Evolutionary conservation across 2,329 filamentous ascomycete species (phyloP).

Genomic region (Pseudogymnoascus sp.): DNA sequence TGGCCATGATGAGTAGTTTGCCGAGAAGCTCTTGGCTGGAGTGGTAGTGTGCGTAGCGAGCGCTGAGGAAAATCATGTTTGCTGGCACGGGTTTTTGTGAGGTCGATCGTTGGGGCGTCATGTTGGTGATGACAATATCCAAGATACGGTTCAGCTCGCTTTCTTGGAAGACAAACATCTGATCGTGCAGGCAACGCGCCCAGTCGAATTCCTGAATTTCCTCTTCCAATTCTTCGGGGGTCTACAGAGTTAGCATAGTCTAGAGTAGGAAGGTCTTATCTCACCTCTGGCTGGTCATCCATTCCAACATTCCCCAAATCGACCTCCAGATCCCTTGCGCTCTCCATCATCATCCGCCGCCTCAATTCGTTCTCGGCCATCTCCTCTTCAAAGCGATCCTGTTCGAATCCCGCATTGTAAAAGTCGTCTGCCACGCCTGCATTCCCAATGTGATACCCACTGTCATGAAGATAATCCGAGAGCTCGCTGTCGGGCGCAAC

Average conservation of each 20-base stretch:
- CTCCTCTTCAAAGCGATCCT: slow-evolving; percentile 93
- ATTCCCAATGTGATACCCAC: slow-evolving; percentile 81
- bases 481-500: slow-evolving; percentile 93
- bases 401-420: slow-evolving; percentile 83
- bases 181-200: slow-evolving; percentile 88
- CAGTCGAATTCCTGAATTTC: slow-evolving; percentile 94
- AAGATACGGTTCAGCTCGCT: slow-evolving; percentile 85
- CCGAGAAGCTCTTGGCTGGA: slow-evolving; percentile 76
- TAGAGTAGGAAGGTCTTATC: slow-evolving; percentile 23
- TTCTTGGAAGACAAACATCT: slow-evolving; percentile 99
- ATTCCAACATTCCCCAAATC: slow-evolving; percentile 92
- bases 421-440: slow-evolving; percentile 81
- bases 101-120: slow-evolving; percentile 91
- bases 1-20: slow-evolving; percentile 73
- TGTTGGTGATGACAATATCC: slow-evolving; percentile 93
- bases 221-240: slow-evolving; percentile 72
- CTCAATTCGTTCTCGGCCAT: slow-evolving; percentile 95
- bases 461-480: slow-evolving; percentile 88
- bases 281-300: slow-evolving; percentile 87
- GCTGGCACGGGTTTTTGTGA: slow-evolving; percentile 97
- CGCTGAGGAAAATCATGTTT: slow-evolving; percentile 93
- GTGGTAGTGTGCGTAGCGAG: slow-evolving; percentile 94
- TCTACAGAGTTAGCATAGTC: slow-evolving; percentile 35
- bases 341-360: slow-evolving; percentile 98
- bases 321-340: slow-evolving; percentile 90